Base-by-base conservation (phyloP, 352 stramenopile species). In the Pythium chondricola region DNA sequence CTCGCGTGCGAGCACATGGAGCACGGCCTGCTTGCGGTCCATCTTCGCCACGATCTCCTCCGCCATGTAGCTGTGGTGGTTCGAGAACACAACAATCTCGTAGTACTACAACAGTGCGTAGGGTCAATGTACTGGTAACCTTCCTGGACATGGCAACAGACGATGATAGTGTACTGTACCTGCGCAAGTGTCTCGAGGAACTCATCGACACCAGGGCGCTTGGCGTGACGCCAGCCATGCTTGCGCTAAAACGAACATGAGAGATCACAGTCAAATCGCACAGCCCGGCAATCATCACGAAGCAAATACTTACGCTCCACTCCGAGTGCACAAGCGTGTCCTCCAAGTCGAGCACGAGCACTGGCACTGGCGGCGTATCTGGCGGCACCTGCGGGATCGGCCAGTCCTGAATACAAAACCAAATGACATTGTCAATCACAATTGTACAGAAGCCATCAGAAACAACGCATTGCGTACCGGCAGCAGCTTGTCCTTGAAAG, bases 281-380 rank as follows among this genome's bases (percentile, higher is more conserved):
- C n/a, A n/a, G n/a, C n/a, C n/a, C n/a, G n/a, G n/a, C n/a, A n/a
- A n/a, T n/a, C n/a, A n/a, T n/a, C n/a, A n/a, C n/a, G n/a, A n/a
- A n/a, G n/a, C n/a, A n/a, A n/a, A n/a, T 26, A 52, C 83, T 56
- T 88, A 94, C 80, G 60, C 73, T 89, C 83, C 80, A 94, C 50
- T 94, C 83, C 9, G 83, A 94, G 48, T 94, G 83, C 61, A 94
- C 75, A 17, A 94, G 65, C 18, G 82, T 90, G 52, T 94, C 83
- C 68, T 94, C 83, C 2, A 94, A 63, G 11, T 88, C 83, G n/a
- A 94, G 52, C 21, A 94, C 79, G 9, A 94, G 67, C 60, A 90
- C 80, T 0, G 83, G 83, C 17, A 91, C 75, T 8, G 77, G 82
- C 17, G 82, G 82, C 36, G 77, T 91, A 41, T 83, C 67, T 26